Evolutionary conservation across 2,329 filamentous ascomycete genomes (phyloP).

Genomic region (Penicillium sp.): DNA sequence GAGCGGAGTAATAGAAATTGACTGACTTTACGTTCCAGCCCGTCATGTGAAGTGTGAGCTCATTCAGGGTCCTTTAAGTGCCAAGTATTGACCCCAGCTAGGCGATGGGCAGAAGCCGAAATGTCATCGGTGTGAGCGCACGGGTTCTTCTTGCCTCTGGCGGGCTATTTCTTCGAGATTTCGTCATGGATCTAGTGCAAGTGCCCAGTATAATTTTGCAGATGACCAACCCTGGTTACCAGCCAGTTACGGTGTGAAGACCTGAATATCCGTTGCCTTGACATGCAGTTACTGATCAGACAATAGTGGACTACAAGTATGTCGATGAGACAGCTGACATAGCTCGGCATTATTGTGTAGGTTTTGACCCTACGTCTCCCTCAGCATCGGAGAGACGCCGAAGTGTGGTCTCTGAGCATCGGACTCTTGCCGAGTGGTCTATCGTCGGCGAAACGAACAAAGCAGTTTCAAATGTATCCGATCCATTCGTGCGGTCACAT

Average conservation of each 20-base stretch:
- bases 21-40: conserved; percentile 2
- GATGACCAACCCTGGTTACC: conserved; percentile 35
- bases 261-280: background rate
- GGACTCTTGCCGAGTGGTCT: background rate
- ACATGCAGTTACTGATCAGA: background rate
- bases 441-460: conserved; percentile 2
- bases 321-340: conserved; percentile 28
- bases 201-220: conserved; percentile 34
- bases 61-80: background rate
- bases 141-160: conserved; percentile 16
- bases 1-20: background rate
- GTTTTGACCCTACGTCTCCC: background rate
- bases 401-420: conserved; percentile 12
- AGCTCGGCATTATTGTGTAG: conserved; percentile 16
- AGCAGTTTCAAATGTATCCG: conserved; percentile 1
- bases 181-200: conserved; percentile 35
- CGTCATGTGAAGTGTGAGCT: conserved; percentile 21
- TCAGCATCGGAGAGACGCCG: conserved; percentile 1
- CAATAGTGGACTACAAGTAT: conserved; percentile 20
- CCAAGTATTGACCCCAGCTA: background rate
- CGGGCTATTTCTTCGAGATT: conserved; percentile 20
- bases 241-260: conserved; percentile 24
- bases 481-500: conserved; percentile 2
- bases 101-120: conserved; percentile 16
- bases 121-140: conserved; percentile 16